Evolutionary conservation across 345 rosid genomes (phyloP), one percentile per base, ranked within the genome.

Genomic region (Populus ilicifolia): DNA sequence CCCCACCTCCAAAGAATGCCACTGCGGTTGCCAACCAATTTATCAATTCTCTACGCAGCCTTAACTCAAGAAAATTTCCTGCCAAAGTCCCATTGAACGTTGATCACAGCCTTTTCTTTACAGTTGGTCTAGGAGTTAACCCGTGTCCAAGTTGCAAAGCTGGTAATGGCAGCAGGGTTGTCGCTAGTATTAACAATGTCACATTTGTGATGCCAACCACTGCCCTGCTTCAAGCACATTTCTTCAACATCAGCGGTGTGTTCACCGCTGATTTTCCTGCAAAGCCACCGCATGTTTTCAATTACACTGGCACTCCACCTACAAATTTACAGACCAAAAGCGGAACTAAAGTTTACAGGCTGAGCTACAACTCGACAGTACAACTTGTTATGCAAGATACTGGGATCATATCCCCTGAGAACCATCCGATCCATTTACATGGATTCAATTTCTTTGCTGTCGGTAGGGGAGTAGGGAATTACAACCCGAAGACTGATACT

Each of bases 141-240:
- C 77, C 88, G 2, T 90, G 97, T 65, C 87, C 93, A 9, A 80
- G 88, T 9, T 92, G 97, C 83, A 78, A 74, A 67, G 82, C 85
- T 10, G 86, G 29, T 5, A 92, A 92, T 33, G 93, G 93, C 1
- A 89, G 88, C 13, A 80, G 80, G 62, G 87, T 79, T 10, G 89
- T 85, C 8, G 94, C 90, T 9, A 85, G 88, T 1, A 77, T 92
- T 44, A 92, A 90, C 85, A 90, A 92, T 33, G 78, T 92, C 56
- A 87, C 92, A 0, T 92, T 92, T 70, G 80, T 83, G 56, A 89
- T 90, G 94, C 97, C 97, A 0, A 80, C 77, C 16, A 83, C 39
- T 0, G 90, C 90, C 5, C 83, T 92, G 13, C 87, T 92, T 30
- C 91, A 89, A 76, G 94, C 97, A 48, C 97, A 92, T 80, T 83